Evolutionary conservation across 208 protist species (phyloP), one percentile per base, ranked within the genome.

Genomic region (Sergeia podlipaevii): DNA sequence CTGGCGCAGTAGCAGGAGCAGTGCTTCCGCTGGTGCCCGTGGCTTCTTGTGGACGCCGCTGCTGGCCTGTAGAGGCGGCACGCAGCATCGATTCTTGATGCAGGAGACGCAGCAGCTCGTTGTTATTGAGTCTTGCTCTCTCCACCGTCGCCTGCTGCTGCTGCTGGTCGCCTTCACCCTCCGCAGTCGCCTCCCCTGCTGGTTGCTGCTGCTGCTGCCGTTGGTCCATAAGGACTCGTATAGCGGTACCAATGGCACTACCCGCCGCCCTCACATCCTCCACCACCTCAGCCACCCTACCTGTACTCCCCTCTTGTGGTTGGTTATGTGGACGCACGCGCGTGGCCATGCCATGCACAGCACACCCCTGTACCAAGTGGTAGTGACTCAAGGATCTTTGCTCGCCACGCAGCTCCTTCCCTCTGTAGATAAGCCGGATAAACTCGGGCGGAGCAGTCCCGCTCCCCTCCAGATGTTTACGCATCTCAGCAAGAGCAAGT

Each of bases 371-470:
- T 10, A 11, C 11, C 1, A 70, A 7, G 30, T 26, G n/a, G 15
- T 41, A 32, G 3, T 15, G n/a, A 3, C 28, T 11, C 8, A 70
- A 55, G 26, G 54, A 13, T 1, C 5, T 36, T 8, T 36, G 41
- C 20, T 37, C 39, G 6, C 50, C 18, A 1, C n/a, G 3, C 18
- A 71, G 64, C 57, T 71, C 55, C 5, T 17, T 21, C 43, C 64
- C 64, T 0, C 57, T 46, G 33, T 54, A 71, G 17, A 71, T 29
- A 15, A 71, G 34, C 2, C 64, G 64, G 2, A 71, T 3, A 29
- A 43, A 53, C 10, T 1, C 4, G 27, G 33, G 21, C 6, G 29
- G 2, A 28, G 5, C 28, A 32, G 26, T n/a, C 33, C 13, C 21
- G 28, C 7, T 38, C 20, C 28, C 21, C 13, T 4, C 18, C n/a